These are phyloP conservation scores for Paraconiothyrium sp. DNA, from an alignment of 2,329 filamentous ascomycete genomes.

Conservation along the genomic window DNA sequence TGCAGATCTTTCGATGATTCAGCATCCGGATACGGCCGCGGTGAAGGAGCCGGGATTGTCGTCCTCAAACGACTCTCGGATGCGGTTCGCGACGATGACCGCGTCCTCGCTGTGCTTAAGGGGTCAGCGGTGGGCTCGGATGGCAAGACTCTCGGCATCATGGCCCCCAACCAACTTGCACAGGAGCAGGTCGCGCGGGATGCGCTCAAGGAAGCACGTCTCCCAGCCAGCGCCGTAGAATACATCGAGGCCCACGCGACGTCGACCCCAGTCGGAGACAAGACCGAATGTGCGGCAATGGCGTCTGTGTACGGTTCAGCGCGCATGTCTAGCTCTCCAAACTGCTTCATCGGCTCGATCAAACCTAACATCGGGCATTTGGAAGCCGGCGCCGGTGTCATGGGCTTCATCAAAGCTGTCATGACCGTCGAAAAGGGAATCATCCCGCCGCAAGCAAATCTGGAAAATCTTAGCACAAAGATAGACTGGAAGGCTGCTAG, in stretches of 20 bases:
- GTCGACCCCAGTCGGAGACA: neutral
- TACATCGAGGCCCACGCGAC: constrained; percentile 3
- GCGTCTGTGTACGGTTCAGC: constrained; percentile 7
- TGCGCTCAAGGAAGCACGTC: neutral
- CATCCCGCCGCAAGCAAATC: constrained; percentile 30
- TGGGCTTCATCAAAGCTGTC: constrained; percentile 46
- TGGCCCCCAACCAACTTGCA: constrained; percentile 46
- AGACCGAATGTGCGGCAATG: constrained; percentile 21
- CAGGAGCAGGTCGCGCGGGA: constrained; percentile 38
- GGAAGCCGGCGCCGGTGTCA: constrained; percentile 48
- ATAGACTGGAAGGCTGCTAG: constrained; percentile 31
- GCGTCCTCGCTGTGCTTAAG: constrained; percentile 41
- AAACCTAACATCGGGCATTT: constrained; percentile 53
- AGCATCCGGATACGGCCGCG: constrained; percentile 43
- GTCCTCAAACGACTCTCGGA: constrained; percentile 40
- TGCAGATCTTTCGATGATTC: constrained; percentile 46
- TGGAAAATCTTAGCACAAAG: constrained; percentile 38
- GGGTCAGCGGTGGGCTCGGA: constrained; percentile 44
- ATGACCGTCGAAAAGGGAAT: constrained; percentile 48
- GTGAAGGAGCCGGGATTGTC: constrained; percentile 43
- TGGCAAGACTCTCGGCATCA: constrained; percentile 47
- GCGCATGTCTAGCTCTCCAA: neutral
- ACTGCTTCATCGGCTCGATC: constrained; percentile 17
- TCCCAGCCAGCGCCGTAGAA: neutral
- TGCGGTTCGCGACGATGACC: constrained; percentile 40